phyloP scores from a whole-genome alignment of 108 stramenopile genomes.

The Cyclotella atomus region DNA sequence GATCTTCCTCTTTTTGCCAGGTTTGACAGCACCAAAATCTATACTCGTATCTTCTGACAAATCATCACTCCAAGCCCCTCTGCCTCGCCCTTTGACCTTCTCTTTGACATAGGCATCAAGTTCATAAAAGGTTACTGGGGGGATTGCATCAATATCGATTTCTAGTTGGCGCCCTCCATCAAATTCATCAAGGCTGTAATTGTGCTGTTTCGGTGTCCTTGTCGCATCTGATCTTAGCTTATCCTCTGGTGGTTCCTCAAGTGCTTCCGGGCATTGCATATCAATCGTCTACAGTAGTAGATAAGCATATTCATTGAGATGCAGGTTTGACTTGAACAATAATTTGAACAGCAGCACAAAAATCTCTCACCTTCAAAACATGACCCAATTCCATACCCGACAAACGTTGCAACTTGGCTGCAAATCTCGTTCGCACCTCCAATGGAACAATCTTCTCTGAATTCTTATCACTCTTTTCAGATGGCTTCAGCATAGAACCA shows the following conservation, averaged over 20 bases:
- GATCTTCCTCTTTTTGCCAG: conserved; percentile 36
- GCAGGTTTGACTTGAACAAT: not conserved
- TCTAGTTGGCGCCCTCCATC: conserved; percentile 74
- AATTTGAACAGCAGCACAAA: not conserved
- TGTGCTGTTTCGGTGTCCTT: conserved; percentile 22
- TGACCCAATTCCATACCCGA: conserved; percentile 86
- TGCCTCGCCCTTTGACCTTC: conserved; percentile 43
- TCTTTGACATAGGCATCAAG: conserved; percentile 68
- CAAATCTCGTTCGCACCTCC: conserved; percentile 86
- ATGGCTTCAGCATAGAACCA: not conserved
- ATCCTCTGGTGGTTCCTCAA: conserved; percentile 61
- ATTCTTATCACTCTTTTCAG: conserved; percentile 10
- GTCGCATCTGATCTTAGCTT: conserved; percentile 34
- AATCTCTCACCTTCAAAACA: conserved; percentile 56
- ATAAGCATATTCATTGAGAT: not conserved
- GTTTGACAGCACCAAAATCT: conserved; percentile 15
- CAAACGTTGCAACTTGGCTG: conserved; percentile 79
- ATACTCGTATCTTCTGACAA: conserved; percentile 12
- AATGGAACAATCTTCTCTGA: conserved; percentile 44
- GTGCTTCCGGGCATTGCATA: conserved; percentile 80
- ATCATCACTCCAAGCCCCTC: conserved; percentile 53
- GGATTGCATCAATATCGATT: conserved; percentile 90
- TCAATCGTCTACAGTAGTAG: conserved; percentile 60
- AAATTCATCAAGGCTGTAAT: conserved; percentile 44
- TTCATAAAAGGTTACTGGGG: conserved; percentile 74